These are phyloP conservation scores for Penicillium malachiteum DNA, from an alignment of 495 filamentous ascomycete genomes.

Conservation along the genomic window DNA sequence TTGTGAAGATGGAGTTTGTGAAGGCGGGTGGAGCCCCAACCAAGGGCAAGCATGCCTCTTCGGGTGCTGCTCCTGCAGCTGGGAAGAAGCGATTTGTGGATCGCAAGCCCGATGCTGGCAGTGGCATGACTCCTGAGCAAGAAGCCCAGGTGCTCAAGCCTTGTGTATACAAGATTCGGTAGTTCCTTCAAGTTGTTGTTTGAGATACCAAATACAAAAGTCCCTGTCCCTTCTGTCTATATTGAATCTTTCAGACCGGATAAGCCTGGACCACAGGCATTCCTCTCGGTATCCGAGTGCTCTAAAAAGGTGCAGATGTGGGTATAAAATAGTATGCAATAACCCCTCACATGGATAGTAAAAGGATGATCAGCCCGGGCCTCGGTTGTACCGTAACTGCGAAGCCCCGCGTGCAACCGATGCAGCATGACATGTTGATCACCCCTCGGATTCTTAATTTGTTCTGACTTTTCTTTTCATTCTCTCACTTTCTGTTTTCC, in stretches of 20 bases:
- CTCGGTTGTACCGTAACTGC: constrained; percentile 21
- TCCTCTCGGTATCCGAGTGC: too few relatives aligned
- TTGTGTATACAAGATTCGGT: constrained; percentile 94
- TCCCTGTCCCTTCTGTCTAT: background rate
- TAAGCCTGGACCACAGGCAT: too few relatives aligned
- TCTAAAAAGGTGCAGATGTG: too few relatives aligned
- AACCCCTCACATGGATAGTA: background rate
- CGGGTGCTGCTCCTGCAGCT: constrained; percentile 33
- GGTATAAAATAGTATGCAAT: background rate
- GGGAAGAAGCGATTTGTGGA: constrained; percentile 62
- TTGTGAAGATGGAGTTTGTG: constrained; percentile 91
- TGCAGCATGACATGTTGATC: constrained; percentile 15
- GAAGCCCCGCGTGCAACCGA: constrained; percentile 40
- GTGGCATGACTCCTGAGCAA: constrained; percentile 47
- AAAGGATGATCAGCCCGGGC: constrained; percentile 14
- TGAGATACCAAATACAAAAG: background rate
- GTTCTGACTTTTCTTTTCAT: constrained; percentile 8
- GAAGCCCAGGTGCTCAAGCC: constrained; percentile 83
- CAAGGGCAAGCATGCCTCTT: constrained; percentile 64
- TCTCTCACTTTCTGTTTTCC: background rate
- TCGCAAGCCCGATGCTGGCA: constrained; percentile 51
- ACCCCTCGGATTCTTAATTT: constrained; percentile 1
- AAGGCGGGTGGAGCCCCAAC: constrained; percentile 65
- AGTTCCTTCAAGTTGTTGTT: constrained; percentile 16
- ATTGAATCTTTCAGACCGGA: background rate